Evolutionary conservation across 106 monocot species (phyloP), one percentile per base, ranked within the genome.

Genomic region (Allium fistulosum): DNA sequence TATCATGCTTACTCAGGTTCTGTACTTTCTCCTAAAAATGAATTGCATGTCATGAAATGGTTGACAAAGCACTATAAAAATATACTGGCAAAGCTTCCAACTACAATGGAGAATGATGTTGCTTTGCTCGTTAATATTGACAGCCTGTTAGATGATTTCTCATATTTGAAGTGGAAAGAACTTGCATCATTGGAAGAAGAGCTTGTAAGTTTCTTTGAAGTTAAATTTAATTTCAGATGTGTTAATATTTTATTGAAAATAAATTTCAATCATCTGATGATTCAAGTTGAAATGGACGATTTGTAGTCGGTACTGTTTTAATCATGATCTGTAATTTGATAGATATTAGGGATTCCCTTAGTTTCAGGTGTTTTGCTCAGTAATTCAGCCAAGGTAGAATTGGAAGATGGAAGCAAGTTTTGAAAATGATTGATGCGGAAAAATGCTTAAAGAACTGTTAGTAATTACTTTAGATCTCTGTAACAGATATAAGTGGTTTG

Each of bases 1-100:
- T 74, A 72, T 69, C 78, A 37, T 50, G 75, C 73, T 66, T 76
- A 84, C 69, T 65, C 84, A 16, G 92, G 97, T 46, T 81, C 70
- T 15, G 68, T 81, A 49, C 46, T 99, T 1, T 92, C 92, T 49
- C 49, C 69, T 58, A 83, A 87, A 66, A 99, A 90, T 63, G 97
- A 93, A 68, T 63, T 79, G 22, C 49, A 78, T 59, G 69, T 81
- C 63, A 77, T 93, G 82, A 90, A 83, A 69, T 92, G 84, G 76
- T 51, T 92, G 67, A 66, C 58, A 50, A 82, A 82, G 17, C 74
- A 61, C 18, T 97, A 92, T 69, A 52, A 61, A 13, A 22, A 75
- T 22, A 66, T 67, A 58, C 47, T 93, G 64, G 49, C 58, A 15
- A 46, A 76, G 52, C 56, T 93, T 58, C 78, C 75, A 2, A 85